Base-by-base conservation (phyloP, 805 yeast genomes). In the Cyberlindnera samutprakarnensis region DNA sequence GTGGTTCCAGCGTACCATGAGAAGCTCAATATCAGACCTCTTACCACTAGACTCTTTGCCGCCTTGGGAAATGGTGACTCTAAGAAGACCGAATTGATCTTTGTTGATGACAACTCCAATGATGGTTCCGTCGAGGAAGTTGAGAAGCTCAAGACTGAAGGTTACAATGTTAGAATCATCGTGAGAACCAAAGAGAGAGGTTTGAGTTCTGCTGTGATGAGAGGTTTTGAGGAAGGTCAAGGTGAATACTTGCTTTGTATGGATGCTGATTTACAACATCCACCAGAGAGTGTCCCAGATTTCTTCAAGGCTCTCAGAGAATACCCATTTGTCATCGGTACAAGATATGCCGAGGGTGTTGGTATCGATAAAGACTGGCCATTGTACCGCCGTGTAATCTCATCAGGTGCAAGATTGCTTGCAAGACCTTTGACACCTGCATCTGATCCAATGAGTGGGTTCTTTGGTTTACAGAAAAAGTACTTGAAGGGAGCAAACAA, bases 291-390 rank as follows among this genome's bases (percentile, higher is more conserved):
- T 35, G 72, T 66, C 8, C 73, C 73, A 31, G 59, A 55, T 19
- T 47, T 68, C 37, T 54, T 68, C 28, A 57, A 61, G 31, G 49
- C 61, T 7, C 46, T 68, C 39, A 59, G 56, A 46, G 48, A 48
- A 6, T 60, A 59, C 37, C 64, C 72, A 18, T 68, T 68, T 33
- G 71, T 59, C 15, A 51, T 66, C 31, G 74, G 74, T 36, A 68
- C 74, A 22, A 59, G 74, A 50, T 68, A 68, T 36, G 72, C 72
- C n/a, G 68, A 68, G 24, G 72, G 72, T 41, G 73, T 68, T 28
- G 72, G 70, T 38, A 67, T 68, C 34, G 74, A 68, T 43, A 66
- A 67, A 47, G 70, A 67, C 43, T 68, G 74, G 74, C 72, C 72
- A 21, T 43, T 68, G 33, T 61, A 65, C 53, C 61, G 74, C 41